Evolutionary conservation across 306 rosid species (phyloP).

Genomic region (Castanopsis chinensis): DNA sequence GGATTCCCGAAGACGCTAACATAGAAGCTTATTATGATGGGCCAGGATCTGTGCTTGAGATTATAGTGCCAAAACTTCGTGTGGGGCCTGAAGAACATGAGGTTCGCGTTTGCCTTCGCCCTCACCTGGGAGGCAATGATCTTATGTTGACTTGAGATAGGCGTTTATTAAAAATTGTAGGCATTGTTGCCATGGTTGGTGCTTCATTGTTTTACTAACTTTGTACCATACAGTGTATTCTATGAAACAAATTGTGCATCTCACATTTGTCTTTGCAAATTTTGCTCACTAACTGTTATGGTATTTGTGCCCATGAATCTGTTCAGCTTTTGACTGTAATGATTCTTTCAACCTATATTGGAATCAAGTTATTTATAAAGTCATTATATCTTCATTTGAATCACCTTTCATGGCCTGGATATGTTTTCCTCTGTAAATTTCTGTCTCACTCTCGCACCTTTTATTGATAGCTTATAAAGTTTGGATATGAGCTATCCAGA

Average conservation of each 20-base stretch:
- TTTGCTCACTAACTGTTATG: slow-evolving; percentile 19
- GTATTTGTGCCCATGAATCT: slow-evolving; percentile 20
- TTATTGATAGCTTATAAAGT: not conserved
- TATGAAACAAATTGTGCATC: slow-evolving; percentile 24
- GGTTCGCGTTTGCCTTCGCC: slow-evolving; percentile 92
- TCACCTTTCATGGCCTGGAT: not conserved
- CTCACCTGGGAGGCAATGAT: slow-evolving; percentile 81
- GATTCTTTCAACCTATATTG: slow-evolving; percentile 2
- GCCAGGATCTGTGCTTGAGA: slow-evolving; percentile 88
- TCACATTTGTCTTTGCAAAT: slow-evolving; percentile 22
- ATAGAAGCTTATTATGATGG: slow-evolving; percentile 91
- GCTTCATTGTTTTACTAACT: slow-evolving; percentile 40
- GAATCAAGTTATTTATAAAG: not conserved
- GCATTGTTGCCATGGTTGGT: slow-evolving; percentile 36
- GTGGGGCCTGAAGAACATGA: slow-evolving; percentile 88
- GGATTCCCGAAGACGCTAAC: slow-evolving; percentile 92
- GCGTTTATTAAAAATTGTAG: slow-evolving; percentile 28
- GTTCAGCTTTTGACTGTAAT: slow-evolving; percentile 14
- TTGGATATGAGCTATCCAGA: not conserved
- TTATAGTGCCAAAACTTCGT: slow-evolving; percentile 84
- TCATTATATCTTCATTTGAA: not conserved
- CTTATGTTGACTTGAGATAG: slow-evolving; percentile 66
- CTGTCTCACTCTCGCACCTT: not conserved
- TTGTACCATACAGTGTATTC: slow-evolving; percentile 32
- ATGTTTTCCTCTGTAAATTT: not conserved